Evolutionary conservation across 345 rosid genomes (phyloP).

Genomic region (Mallotus nudiflorus): DNA sequence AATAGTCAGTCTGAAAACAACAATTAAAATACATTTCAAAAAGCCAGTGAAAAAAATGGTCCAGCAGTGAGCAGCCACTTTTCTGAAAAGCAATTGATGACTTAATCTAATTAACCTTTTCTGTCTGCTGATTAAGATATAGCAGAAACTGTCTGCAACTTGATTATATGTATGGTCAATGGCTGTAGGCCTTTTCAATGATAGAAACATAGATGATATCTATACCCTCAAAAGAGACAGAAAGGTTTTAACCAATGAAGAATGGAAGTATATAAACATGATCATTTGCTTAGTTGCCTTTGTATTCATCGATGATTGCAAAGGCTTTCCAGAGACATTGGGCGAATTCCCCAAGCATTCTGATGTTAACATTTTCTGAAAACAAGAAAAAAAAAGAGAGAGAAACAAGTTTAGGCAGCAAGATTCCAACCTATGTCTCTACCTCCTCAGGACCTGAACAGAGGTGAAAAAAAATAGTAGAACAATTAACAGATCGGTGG

Average conservation of each 20-base stretch:
- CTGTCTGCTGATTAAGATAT: neutral
- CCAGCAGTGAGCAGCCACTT: too few relatives aligned
- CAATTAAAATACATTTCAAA: too few relatives aligned
- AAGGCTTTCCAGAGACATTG: constrained; percentile 8
- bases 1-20: too few relatives aligned
- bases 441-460: too few relatives aligned
- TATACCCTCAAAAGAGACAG: neutral
- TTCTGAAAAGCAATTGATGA: neutral
- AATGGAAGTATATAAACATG: constrained; percentile 6
- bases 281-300: constrained; percentile 15
- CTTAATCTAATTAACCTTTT: neutral
- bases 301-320: constrained; percentile 8
- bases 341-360: neutral
- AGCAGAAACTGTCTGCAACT: neutral
- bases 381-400: too few relatives aligned
- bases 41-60: neutral
- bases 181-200: constrained; percentile 5
- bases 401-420: neutral
- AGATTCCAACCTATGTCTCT: neutral
- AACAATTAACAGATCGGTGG: constrained; percentile 54
- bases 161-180: neutral
- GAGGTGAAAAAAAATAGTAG: neutral
- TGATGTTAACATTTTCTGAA: constrained; percentile 7
- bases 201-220: constrained; percentile 1
- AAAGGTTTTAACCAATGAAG: constrained; percentile 3